Conservation (phyloP, 2,329 filamentous ascomycete genomes). For the Aciculosporium take region DNA sequence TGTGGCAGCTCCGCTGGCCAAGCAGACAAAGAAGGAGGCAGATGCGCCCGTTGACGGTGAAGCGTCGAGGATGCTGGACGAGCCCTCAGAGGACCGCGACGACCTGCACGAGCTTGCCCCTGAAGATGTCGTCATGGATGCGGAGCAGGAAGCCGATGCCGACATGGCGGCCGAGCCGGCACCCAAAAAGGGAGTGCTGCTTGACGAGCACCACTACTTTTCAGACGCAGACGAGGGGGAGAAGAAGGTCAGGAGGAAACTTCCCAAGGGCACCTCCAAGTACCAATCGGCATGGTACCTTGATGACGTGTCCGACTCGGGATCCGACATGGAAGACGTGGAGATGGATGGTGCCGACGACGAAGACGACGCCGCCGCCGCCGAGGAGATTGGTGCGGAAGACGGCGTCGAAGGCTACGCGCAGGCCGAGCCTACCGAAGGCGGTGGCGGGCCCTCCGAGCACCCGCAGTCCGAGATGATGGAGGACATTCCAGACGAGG, state of each 20-base stretch:
- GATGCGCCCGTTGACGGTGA: conserved; percentile 53
- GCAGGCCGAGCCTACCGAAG: conserved; percentile 57
- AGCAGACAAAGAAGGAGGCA: conserved; percentile 43
- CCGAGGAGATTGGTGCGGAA: conserved; percentile 52
- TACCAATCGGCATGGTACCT: conserved; percentile 95
- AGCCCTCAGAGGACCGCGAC: conserved; percentile 67
- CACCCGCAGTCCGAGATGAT: conserved; percentile 93
- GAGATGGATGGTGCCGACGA: conserved; percentile 38
- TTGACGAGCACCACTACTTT: conserved; percentile 97
- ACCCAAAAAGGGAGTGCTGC: conserved; percentile 69
- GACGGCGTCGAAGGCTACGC: conserved; percentile 66
- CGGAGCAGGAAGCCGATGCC: conserved; percentile 36
- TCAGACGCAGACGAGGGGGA: conserved; percentile 60
- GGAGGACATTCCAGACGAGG: conserved; percentile 67
- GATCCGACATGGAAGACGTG: conserved; percentile 64
- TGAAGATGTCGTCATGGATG: conserved; percentile 64
- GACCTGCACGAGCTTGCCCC: conserved; percentile 73
- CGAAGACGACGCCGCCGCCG: conserved; percentile 42
- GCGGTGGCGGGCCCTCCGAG: conserved; percentile 62
- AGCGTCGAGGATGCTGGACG: conserved; percentile 46
- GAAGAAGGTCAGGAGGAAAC: conserved; percentile 46
- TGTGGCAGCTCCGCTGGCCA: conserved; percentile 54
- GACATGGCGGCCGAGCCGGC: conserved; percentile 21
- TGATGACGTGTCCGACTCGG: conserved; percentile 65
- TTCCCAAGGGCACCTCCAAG: conserved; percentile 82